Evolutionary conservation across 495 filamentous ascomycete genomes (phyloP), one percentile per base, ranked within the genome.

Genomic region (Antarctomyces pellizariae): DNA sequence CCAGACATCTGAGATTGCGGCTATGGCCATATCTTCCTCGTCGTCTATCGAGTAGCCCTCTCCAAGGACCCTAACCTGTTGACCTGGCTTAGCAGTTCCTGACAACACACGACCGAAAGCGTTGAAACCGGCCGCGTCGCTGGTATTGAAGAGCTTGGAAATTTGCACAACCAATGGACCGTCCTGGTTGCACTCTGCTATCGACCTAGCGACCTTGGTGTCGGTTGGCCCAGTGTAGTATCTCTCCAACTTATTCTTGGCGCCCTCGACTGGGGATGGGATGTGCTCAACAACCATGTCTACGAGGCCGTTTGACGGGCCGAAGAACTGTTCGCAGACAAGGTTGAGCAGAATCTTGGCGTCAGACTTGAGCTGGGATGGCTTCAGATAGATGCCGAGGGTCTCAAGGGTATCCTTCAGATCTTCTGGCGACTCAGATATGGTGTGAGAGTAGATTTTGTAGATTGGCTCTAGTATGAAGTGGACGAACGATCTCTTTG

Each of bases 151-250:
- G 6, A 97, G 59, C 45, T 95, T 97, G 12, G 86, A 80, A 31
- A 95, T 59, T 34, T 95, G 77, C 15, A 97, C 54, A 7, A 93
- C 64, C 19, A 97, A 53, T 5, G 86, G 83, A 1, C 86, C 89
- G 39, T 93, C 78, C 33, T 82, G 67, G 38, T 92, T 62, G 46
- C 86, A 97, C 19, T 59, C 52, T 38, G 62, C 47, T 66, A 97
- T 90, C 5, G 79, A 63, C 36, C 64, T 51, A 16, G 75, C 84
- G 11, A 82, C 59, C 41, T 76, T 76, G 15, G 72, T 78, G 39
- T 95, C 83, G n/a, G 75, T 41, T n/a, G 86, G 83, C 0, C 86
- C 86, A 15, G 84, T 93, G 46, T 95, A 97, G 49, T 89, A 89
- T 22, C 67, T 65, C 34, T 83, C 64, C 21, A 93, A 52, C 41